Evolutionary conservation across 140 eudicot species (phyloP), one percentile per base, ranked within the genome.

Genomic region (Stevia rebaudiana): DNA sequence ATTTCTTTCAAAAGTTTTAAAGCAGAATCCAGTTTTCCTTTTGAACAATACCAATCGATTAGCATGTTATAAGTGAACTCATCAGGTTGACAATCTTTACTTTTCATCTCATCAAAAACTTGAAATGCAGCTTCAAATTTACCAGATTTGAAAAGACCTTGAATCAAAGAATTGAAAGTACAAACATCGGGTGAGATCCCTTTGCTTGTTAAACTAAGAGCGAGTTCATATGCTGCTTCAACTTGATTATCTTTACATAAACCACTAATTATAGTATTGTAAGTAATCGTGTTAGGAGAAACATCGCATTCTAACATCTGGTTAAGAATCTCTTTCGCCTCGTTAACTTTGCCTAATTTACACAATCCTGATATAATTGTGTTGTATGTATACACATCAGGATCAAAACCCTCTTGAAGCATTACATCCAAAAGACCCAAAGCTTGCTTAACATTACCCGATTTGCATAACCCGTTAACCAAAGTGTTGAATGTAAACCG

Each of bases 51-150:
- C 73, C 72, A 81, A 69, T 79, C 87, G 15, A 92, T 85, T 35
- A 92, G 63, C 86, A 88, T 88, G 39, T 83, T 85, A 71, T 87
- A 87, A 15, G 98, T 91, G 65, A 85, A 91, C 66, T 87, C 98
- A 36, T 92, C 95, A 4, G 96, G 98, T 36, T 77, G 76, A 66
- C 96, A 88, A 7, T 90, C 95, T 73, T 83, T 74, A 49, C 35
- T 61, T 71, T 88, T 83, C 98, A 92, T 87, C 33, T 88, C 96
- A 4, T 65, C 30, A 55, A 88, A 85, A 53, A 92, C 67, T 40
- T 85, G 87, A 61, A 92, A 53, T 0, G 95, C 98, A 8, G 66
- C 39, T 33, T 63, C 69, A 6, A 74, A 82, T 44, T 83, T 88
- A 72, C 78, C 57, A 8, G 74, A 83, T 58, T 81, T 81, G 76